Evolutionary conservation across 1,284 basidiomycete species (phyloP).

Genomic region (Moniliophthora roreri): DNA sequence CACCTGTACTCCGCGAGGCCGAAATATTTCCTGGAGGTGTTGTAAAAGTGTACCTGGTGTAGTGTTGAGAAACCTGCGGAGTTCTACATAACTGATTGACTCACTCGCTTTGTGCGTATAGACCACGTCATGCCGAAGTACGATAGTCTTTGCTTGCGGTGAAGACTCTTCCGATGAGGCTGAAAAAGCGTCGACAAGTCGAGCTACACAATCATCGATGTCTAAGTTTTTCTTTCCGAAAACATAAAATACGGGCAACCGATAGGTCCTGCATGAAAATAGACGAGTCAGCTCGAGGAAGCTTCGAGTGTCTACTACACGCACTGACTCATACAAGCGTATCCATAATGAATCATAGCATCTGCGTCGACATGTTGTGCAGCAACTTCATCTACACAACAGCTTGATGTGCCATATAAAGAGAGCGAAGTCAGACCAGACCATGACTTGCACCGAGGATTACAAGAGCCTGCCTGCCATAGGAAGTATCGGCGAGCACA

Average conservation of each 20-base stretch:
- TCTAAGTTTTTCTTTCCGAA: conserved; percentile 72
- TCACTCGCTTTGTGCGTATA: conserved; percentile 74
- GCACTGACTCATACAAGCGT: conserved; percentile 91
- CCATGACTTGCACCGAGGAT: conserved; percentile 14
- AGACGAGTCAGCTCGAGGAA: neutral
- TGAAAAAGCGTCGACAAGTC: conserved; percentile 37
- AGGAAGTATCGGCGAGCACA: conserved; percentile 95
- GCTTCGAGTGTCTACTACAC: conserved; percentile 26
- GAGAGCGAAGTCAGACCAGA: conserved; percentile 18
- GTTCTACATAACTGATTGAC: conserved; percentile 18
- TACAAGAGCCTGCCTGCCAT: conserved; percentile 73
- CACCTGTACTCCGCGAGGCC: conserved; percentile 16
- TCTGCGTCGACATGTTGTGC: conserved; percentile 95
- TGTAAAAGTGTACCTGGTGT: conserved; percentile 35
- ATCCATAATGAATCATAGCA: conserved; percentile 92
- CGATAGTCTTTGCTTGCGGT: conserved; percentile 26
- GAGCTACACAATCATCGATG: conserved; percentile 46
- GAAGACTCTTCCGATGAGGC: neutral
- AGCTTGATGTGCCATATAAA: conserved; percentile 49
- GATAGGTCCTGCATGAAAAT: conserved; percentile 57
- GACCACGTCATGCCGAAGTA: conserved; percentile 79
- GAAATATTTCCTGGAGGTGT: conserved; percentile 29
- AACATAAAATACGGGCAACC: conserved; percentile 83
- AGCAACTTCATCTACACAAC: conserved; percentile 96
- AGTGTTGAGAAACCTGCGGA: neutral